Evolutionary conservation across 1,284 basidiomycete species (phyloP).

Genomic region (Irpex sp.): DNA sequence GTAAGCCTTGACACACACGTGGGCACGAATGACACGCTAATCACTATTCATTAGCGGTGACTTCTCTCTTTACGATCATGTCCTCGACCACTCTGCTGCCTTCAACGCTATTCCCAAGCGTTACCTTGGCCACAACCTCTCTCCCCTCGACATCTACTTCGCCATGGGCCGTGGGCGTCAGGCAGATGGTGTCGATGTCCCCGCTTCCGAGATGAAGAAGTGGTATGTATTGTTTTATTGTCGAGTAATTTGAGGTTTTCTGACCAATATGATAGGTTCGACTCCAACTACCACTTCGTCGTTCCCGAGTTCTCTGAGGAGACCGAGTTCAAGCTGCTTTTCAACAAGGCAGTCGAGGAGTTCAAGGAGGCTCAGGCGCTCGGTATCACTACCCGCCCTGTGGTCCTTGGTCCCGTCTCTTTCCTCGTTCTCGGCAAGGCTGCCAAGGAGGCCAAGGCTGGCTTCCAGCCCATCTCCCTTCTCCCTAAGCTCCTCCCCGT

Average conservation of each 20-base stretch:
- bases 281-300: constrained; percentile 99
- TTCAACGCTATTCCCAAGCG: constrained; percentile 98
- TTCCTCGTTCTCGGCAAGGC: constrained; percentile 95
- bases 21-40: constrained; percentile 6
- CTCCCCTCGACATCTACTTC: constrained; percentile 93
- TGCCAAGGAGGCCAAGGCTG: constrained; percentile 79
- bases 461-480: constrained; percentile 90
- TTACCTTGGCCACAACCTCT: constrained; percentile 86
- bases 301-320: constrained; percentile 94
- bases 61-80: constrained; percentile 98
- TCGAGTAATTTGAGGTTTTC: not conserved
- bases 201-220: constrained; percentile 99
- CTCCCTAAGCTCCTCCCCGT: constrained; percentile 89
- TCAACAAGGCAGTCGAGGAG: constrained; percentile 94
- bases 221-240: constrained; percentile 53
- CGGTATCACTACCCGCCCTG: constrained; percentile 92
- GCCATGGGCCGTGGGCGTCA: constrained; percentile 99
- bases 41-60: constrained; percentile 68
- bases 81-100: constrained; percentile 94
- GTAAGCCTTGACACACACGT: constrained; percentile 39
- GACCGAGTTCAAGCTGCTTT: constrained; percentile 93
- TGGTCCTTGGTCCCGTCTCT: constrained; percentile 94
- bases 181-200: constrained; percentile 91
- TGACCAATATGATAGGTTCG: constrained; percentile 66
- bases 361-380: constrained; percentile 93